Evolutionary conservation across 371 early-diverging fungal genomes (phyloP), one percentile per base, ranked within the genome.

Genomic region (Apophysomyces sp.): DNA sequence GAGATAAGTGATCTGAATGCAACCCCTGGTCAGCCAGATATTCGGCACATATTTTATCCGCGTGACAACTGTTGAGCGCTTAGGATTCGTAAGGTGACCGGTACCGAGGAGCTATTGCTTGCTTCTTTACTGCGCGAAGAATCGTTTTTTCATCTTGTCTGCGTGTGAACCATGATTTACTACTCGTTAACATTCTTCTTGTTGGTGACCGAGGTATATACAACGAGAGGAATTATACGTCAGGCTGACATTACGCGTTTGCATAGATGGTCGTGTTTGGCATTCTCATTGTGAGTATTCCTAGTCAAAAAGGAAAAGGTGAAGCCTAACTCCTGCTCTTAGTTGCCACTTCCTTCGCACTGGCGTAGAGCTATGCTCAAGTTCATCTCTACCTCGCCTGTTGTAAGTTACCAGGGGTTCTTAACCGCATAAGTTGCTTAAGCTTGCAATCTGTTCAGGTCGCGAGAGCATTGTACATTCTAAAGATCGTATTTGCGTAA

Each of bases 341-440:
- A 56, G 56, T 21, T 56, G 56, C 56, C 56, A 34, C 37, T 56
- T 11, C 56, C 56, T 26, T 56, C 56, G 4, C 56, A 56, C 56
- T 56, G 56, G 56, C 56, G 56, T 34, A 32, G 56, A 36, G 56
- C 56, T 18, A 56, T 56, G 56, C 34, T 56, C 39, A 56, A 56
- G 36, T 56, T 56, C 37, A 24, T 56, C 21, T 56, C 56, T 4
- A 34, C 32, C 5, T 56, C 56, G 4, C 56, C 56, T 16, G 37
- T 32, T 6, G 56, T 56, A 56, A 56, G 56, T 32, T 26, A 12
- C 26, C 3, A 6, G 24, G 1, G 6, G 18, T 32, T 13, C 56
- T 27, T 15, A 18, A 55, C 29, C 55, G 8, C 26, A 3, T 8
- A 21, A 11, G 39, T 4, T 1, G n/a, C 18, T 56, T 11, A 56